phyloP scores from a whole-genome alignment of 495 filamentous ascomycete species.

The Xylaria castorea region DNA sequence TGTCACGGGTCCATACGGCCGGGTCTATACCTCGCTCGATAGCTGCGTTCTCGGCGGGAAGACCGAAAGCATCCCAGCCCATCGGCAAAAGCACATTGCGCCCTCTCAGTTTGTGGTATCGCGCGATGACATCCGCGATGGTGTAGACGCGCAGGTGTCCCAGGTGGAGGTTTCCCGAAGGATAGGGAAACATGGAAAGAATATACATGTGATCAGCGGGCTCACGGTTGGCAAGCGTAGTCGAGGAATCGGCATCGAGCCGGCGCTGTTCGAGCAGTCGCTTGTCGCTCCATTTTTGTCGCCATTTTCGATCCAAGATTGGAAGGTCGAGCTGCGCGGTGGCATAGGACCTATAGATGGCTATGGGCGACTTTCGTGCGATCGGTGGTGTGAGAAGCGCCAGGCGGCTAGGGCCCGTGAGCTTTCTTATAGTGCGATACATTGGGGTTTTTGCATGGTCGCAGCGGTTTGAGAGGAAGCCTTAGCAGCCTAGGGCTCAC shows the following conservation, averaged over 20 bases:
- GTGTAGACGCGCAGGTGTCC: slow-evolving; percentile 90
- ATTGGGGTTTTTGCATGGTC: slow-evolving; percentile 35
- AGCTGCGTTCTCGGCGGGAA: slow-evolving; percentile 93
- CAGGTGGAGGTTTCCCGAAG: slow-evolving; percentile 87
- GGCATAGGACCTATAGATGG: slow-evolving; percentile 33
- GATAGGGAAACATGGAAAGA: slow-evolving; percentile 92
- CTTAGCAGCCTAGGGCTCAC: not conserved
- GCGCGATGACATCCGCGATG: slow-evolving; percentile 82
- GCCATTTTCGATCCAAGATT: slow-evolving; percentile 79
- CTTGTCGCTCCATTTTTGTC: slow-evolving; percentile 45
- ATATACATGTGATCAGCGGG: slow-evolving; percentile 70
- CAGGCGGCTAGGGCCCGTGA: slow-evolving; percentile 31
- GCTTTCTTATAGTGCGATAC: slow-evolving; percentile 35
- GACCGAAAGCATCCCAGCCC: slow-evolving; percentile 92
- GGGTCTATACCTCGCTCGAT: slow-evolving; percentile 84
- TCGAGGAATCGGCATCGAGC: slow-evolving; percentile 25
- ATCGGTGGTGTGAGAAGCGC: slow-evolving; percentile 24
- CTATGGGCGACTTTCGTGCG: slow-evolving; percentile 12
- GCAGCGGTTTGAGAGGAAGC: slow-evolving; percentile 1
- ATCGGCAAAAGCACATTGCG: slow-evolving; percentile 82
- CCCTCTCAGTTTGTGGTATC: slow-evolving; percentile 79
- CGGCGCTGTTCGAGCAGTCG: slow-evolving; percentile 21
- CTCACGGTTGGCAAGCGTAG: not conserved
- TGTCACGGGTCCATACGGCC: slow-evolving; percentile 76
- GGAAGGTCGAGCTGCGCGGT: slow-evolving; percentile 64